Evolutionary conservation across 129 eudicot species (phyloP).

Genomic region (Erigeron canadensis): DNA sequence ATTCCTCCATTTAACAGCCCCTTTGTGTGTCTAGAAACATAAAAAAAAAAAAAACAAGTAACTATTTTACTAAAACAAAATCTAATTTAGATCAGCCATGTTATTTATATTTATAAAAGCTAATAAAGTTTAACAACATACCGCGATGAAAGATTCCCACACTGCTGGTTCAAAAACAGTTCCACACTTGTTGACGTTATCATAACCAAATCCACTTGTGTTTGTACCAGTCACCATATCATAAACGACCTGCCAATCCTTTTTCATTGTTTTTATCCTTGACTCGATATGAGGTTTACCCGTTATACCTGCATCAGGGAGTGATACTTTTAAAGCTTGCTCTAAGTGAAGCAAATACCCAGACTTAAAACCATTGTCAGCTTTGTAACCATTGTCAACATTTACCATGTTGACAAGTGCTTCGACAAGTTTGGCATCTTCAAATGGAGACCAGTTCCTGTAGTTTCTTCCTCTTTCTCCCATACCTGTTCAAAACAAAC

Average conservation of each 20-base stretch:
- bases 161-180: not conserved
- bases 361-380: no score
- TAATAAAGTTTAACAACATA: not conserved
- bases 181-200: not conserved
- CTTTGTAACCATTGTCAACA: no score
- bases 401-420: no score
- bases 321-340: not conserved
- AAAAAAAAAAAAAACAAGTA: not conserved
- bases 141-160: not conserved
- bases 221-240: no score
- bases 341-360: no score
- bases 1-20: not conserved
- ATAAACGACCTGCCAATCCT: not conserved
- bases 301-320: not conserved
- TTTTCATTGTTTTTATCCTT: not conserved
- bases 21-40: not conserved
- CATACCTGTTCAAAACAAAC: no score
- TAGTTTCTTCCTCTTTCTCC: no score
- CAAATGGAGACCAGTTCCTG: no score
- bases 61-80: not conserved
- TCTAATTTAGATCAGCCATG: not conserved
- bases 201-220: not conserved
- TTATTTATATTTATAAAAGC: no score
- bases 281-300: not conserved
- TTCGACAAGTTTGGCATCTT: no score